Evolutionary conservation across 306 rosid species (phyloP).

Genomic region (Rosa chinensis): DNA sequence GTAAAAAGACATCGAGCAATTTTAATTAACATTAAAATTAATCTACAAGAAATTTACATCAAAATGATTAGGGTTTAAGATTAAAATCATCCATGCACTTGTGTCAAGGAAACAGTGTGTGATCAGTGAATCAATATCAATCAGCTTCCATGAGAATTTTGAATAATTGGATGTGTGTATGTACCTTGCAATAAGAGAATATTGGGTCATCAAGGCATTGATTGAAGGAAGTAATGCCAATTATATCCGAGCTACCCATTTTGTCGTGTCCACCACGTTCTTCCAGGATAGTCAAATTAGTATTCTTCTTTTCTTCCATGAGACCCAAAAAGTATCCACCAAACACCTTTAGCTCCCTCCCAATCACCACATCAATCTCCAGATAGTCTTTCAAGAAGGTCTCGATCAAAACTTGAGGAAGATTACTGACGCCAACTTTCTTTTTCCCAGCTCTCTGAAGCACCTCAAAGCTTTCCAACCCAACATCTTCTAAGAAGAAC

Average conservation of each 20-base stretch:
- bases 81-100: too few relatives aligned
- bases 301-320: slow-evolving; percentile 45
- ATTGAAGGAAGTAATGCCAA: slow-evolving; percentile 48
- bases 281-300: slow-evolving; percentile 24
- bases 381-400: slow-evolving; percentile 73
- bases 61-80: not conserved
- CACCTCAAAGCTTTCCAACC: slow-evolving; percentile 57
- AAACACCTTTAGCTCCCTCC: slow-evolving; percentile 59
- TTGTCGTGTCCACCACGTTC: slow-evolving; percentile 29
- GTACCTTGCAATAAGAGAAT: slow-evolving; percentile 65
- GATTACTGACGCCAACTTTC: slow-evolving; percentile 55
- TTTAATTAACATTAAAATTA: not conserved
- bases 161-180: too few relatives aligned
- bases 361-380: slow-evolving; percentile 62
- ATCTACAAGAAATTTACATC: not conserved
- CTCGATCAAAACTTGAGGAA: slow-evolving; percentile 76
- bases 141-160: too few relatives aligned
- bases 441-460: slow-evolving; percentile 42
- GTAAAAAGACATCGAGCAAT: not conserved
- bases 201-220: slow-evolving; percentile 29
- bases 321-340: slow-evolving; percentile 71
- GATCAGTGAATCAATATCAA: too few relatives aligned
- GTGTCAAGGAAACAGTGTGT: too few relatives aligned
- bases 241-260: slow-evolving; percentile 31
- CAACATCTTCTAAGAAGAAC: slow-evolving; percentile 72